These are phyloP conservation scores for Sugiyamaella xylanicola DNA, from an alignment of 1,139 yeast genomes.

Conservation along the genomic window DNA sequence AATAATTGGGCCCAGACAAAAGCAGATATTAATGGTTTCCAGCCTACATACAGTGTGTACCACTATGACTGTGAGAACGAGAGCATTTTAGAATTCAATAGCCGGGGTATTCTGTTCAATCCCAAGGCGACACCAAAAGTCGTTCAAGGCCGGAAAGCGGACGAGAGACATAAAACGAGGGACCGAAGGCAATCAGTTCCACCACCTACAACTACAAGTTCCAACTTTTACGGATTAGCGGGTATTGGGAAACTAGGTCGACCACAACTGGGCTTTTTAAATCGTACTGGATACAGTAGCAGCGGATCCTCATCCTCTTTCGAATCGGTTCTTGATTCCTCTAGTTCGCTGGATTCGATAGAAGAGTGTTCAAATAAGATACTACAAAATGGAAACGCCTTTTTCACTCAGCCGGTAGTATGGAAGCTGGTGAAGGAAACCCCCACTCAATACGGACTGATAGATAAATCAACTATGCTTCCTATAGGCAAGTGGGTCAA, in stretches of 20 bases:
- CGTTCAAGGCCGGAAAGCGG: neutral
- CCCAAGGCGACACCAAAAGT: constrained; percentile 20
- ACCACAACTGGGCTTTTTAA: constrained; percentile 9
- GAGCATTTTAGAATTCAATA: constrained; percentile 14
- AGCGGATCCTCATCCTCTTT: constrained; percentile 10
- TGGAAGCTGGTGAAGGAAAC: constrained; percentile 18
- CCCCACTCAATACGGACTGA: constrained; percentile 16
- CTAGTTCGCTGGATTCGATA: neutral
- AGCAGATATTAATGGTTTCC: neutral
- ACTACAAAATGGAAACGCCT: neutral
- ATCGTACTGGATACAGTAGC: neutral
- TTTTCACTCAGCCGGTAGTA: constrained; percentile 16
- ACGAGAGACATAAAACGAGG: neutral
- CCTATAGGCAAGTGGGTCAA: constrained; percentile 27
- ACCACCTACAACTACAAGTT: neutral
- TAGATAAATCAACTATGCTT: constrained; percentile 26
- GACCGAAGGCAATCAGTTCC: constrained; percentile 4
- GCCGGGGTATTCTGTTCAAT: constrained; percentile 18
- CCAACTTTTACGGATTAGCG: constrained; percentile 13
- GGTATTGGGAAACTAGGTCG: constrained; percentile 4
- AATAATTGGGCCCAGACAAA: constrained; percentile 2
- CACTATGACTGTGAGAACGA: constrained; percentile 20
- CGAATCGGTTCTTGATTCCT: constrained; percentile 3
- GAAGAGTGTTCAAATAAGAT: neutral
- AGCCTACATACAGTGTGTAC: constrained; percentile 18